phyloP scores from a whole-genome alignment of 2,329 filamentous ascomycete genomes.

The Pleoardoris graminearum region DNA sequence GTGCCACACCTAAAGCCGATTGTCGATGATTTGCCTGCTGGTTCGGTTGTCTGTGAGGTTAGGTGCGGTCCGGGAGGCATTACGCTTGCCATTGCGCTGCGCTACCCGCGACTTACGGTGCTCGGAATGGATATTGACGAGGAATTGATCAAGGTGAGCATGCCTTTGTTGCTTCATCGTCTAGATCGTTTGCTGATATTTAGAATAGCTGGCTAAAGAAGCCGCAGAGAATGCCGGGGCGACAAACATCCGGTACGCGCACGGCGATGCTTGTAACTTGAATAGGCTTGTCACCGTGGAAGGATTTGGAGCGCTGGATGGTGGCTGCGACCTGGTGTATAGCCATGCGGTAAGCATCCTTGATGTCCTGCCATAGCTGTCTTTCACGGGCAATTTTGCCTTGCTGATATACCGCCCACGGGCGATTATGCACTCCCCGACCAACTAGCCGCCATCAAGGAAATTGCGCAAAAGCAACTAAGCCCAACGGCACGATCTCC shows the following conservation, averaged over 20 bases:
- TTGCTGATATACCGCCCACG: no score
- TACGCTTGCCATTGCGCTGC: slow-evolving; percentile 1
- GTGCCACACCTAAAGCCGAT: slow-evolving; percentile 1
- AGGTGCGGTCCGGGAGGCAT: slow-evolving; percentile 1
- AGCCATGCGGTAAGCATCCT: not conserved
- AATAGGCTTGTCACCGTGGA: not conserved
- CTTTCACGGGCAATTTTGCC: no score
- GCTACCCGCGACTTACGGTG: not conserved
- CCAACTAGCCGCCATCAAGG: not conserved
- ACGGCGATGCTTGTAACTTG: not conserved
- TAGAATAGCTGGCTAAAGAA: not conserved
- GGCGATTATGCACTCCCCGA: slow-evolving; percentile 1
- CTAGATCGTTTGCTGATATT: not conserved
- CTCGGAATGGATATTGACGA: slow-evolving; percentile 3
- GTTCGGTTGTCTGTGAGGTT: slow-evolving; percentile 1
- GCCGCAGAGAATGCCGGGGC: not conserved
- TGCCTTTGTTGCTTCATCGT: not conserved
- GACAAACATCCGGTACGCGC: not conserved
- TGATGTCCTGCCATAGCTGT: no score
- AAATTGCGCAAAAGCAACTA: not conserved
- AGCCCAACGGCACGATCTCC: not conserved
- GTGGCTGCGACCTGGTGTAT: not conserved
- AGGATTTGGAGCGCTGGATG: not conserved
- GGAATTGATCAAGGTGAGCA: not conserved
- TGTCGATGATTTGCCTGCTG: not conserved